Evolutionary conservation across 768 basidiomycete species (phyloP).

Genomic region (Suillus placidus): DNA sequence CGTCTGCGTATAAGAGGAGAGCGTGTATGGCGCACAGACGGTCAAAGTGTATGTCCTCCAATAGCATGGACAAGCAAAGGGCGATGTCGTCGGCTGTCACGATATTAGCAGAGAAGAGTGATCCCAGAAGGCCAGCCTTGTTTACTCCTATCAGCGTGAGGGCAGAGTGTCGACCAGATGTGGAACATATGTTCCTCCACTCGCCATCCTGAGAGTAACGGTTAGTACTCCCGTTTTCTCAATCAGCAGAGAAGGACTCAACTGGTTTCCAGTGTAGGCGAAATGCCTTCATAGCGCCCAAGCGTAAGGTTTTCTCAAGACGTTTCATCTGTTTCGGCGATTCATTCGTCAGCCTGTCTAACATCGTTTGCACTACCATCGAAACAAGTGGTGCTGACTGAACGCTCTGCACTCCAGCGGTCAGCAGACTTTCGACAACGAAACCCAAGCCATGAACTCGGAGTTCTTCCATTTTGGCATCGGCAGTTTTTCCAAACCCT

Average conservation of each 20-base stretch:
- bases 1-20: constrained; percentile 33
- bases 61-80: constrained; percentile 32
- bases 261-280: constrained; percentile 18
- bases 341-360: constrained; percentile 8
- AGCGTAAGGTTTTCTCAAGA: constrained; percentile 12
- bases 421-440: constrained; percentile 13
- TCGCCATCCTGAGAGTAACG: constrained; percentile 20
- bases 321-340: constrained; percentile 7
- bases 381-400: constrained; percentile 11
- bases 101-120: constrained; percentile 32
- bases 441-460: constrained; percentile 1
- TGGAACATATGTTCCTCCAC: constrained; percentile 10
- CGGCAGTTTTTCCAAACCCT: constrained; percentile 18
- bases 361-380: constrained; percentile 3
- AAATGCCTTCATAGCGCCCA: constrained; percentile 14
- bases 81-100: constrained; percentile 29
- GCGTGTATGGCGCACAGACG: constrained; percentile 40
- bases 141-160: constrained; percentile 27
- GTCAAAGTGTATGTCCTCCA: constrained; percentile 23
- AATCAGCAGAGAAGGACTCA: neutral
- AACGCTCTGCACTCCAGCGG: constrained; percentile 7
- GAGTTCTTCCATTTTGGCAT: constrained; percentile 8
- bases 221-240: neutral
- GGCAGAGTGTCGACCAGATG: constrained; percentile 4
- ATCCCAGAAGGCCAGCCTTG: constrained; percentile 36